Base-by-base conservation (phyloP, 257 asterid species). In the Nicotiana undulata region DNA sequence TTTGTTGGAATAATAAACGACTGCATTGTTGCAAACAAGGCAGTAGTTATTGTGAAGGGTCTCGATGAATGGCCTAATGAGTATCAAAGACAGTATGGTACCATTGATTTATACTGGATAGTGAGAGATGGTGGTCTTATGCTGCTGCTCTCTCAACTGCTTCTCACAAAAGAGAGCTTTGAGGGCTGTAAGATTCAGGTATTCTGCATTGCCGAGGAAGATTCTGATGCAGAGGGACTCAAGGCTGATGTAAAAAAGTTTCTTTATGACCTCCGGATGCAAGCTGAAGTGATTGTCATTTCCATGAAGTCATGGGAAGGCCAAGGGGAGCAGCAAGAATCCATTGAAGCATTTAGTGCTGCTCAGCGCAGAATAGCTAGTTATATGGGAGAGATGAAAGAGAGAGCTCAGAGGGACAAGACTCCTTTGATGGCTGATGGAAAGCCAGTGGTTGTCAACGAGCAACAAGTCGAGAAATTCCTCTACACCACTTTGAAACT, bases 1-100 rank as follows among this genome's bases (percentile, higher is more conserved):
- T 96, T 96, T 37, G 97, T 93, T n/a, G 97, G 94, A 31, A 96
- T 96, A 56, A 96, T 96, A 76, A 96, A 92, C 31, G 99, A 96
- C 81, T 96, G 99, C 89, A 92, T 94, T 40, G 99, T 96, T 12
- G 99, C 99, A 1, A 96, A 96, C 89, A 96, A 94, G 85, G 99
- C 99, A 0, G 99, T 96, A 16, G 99, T 96, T 52, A 96, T 91
- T 8, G 98, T 96, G 11, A 96, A 96, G 89, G 99, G 99, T 58
- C 94, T 96, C 0, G 99, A 96, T 24, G 99, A 96, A 88, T 96
- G 99, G 99, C 99, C 99, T 3, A 96, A 96, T 13, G 98, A 90
- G 90, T 96, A 94, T 75, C 99, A 96, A 83, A 83, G 98, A 79
- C 99, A 96, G 80, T 96, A 90, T 5, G 99, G 99, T 31, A 96